Evolutionary conservation across 352 stramenopile genomes (phyloP), one percentile per base, ranked within the genome.

Genomic region (Phytophthora ohioensis): DNA sequence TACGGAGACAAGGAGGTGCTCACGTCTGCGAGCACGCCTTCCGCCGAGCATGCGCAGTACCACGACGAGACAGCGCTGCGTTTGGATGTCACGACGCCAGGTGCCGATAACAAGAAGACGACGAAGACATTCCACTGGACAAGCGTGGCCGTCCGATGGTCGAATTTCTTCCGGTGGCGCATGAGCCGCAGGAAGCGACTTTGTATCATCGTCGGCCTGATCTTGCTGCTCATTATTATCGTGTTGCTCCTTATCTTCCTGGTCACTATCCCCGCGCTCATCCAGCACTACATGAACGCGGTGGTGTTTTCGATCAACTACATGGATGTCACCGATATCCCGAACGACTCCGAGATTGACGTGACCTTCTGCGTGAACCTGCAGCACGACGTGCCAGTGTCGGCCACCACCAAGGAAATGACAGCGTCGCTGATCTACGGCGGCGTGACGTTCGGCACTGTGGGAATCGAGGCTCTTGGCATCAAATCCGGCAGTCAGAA

Each of bases 261-360:
- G 55, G 80, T 69, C 32, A 69, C 91, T 21, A 73, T 86, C 27
- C 73, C 72, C 32, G 72, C 71, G 8, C 48, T 91, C 21, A 87
- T 91, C 70, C 82, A 91, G 60, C 72, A 78, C 49, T 82, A 85
- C 62, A 76, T 79, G 49, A 62, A 93, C 58, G 57, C 83, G 15
- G 82, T 91, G 54, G 57, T 78, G 27, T 15, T 93, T 17, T 69
- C 52, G 15, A 69, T 91, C 57, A 91, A 91, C 77, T 84, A 84
- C 68, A 67, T 93, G 55, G 85, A 93, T 65, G 75, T 91, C 55
- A 73, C 73, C 17, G 59, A 64, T n/a, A 69, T 89, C 6, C 57
- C 74, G 30, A 73, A 72, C 13, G 77, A 79, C 58, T 71, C 75
- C 36, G 74, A 69, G 9, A 67, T 88, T 21, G 75, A 67, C 32